phyloP scores from a whole-genome alignment of 805 yeast genomes.

The Saitoella complicata region DNA sequence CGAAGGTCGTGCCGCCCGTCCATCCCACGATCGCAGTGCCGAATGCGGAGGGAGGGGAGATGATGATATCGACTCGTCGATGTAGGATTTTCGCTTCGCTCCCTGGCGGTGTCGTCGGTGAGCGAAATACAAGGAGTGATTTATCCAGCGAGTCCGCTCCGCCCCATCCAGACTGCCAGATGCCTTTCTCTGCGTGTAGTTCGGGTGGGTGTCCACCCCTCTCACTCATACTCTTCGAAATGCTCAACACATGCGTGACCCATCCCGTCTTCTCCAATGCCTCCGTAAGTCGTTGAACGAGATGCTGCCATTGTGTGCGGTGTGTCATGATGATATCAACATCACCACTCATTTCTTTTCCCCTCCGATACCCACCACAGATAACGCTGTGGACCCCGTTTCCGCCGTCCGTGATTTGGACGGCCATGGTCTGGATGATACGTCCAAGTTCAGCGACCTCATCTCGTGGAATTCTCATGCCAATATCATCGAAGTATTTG shows the following conservation, averaged over 20 bases:
- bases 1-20: conserved; percentile 14
- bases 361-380: conserved; percentile 13
- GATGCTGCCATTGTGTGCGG: conserved; percentile 5
- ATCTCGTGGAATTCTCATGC: conserved; percentile 4
- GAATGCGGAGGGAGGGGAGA: conserved; percentile 9
- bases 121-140: conserved; percentile 8
- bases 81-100: conserved; percentile 1
- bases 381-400: conserved; percentile 2
- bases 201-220: neutral
- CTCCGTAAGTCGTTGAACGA: conserved; percentile 5
- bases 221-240: neutral
- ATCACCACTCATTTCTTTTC: conserved; percentile 5
- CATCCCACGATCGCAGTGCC: conserved; percentile 14
- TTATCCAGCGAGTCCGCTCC: conserved; percentile 4
- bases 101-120: conserved; percentile 4
- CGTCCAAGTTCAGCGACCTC: conserved; percentile 8
- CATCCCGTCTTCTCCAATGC: conserved; percentile 4
- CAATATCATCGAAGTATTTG: conserved; percentile 10
- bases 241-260: conserved; percentile 5
- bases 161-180: neutral
- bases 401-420: conserved; percentile 2
- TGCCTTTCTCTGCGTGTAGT: neutral
- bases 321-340: conserved; percentile 10
- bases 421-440: neutral
- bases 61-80: conserved; percentile 11